Conservation (phyloP, 495 filamentous ascomycete genomes). For the Pseudevernia furfuracea region DNA sequence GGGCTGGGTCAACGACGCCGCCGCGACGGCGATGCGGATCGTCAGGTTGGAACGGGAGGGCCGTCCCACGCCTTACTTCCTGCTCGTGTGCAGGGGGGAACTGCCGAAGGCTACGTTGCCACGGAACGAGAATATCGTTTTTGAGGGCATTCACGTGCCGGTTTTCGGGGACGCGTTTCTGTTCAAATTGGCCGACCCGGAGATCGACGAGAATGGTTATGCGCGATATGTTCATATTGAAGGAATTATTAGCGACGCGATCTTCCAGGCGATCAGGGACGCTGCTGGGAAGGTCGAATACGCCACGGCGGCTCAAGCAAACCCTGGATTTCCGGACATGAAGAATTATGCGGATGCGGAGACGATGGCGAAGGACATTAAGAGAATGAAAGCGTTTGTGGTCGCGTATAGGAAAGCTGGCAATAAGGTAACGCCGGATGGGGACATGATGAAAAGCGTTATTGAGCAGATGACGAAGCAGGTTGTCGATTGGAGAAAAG, state of each 20-base stretch:
- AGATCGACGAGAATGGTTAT: background rate
- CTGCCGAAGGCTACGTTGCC: background rate
- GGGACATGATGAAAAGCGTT: background rate
- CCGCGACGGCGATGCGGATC: background rate
- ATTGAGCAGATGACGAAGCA: background rate
- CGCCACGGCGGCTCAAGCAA: background rate
- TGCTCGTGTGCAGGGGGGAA: background rate
- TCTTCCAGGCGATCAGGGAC: background rate
- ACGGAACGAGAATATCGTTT: background rate
- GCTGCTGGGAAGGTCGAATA: background rate
- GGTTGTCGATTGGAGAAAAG: background rate
- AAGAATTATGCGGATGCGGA: background rate
- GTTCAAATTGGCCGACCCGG: background rate
- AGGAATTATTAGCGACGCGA: no score
- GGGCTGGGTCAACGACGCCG: background rate
- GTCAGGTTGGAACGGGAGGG: background rate
- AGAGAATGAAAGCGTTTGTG: background rate
- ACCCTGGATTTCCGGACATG: background rate
- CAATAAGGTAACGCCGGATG: background rate
- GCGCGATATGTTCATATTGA: background rate
- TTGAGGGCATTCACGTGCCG: background rate
- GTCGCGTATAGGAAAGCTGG: no score
- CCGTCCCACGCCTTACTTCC: background rate
- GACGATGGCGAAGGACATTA: background rate
- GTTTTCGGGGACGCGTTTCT: background rate